Percentiles rank a stretch among this genome's conserved stretches.
phyloP scores from a whole-genome alignment of 768 basidiomycete genomes.

The Hydnomerulius pinastri region DNA sequence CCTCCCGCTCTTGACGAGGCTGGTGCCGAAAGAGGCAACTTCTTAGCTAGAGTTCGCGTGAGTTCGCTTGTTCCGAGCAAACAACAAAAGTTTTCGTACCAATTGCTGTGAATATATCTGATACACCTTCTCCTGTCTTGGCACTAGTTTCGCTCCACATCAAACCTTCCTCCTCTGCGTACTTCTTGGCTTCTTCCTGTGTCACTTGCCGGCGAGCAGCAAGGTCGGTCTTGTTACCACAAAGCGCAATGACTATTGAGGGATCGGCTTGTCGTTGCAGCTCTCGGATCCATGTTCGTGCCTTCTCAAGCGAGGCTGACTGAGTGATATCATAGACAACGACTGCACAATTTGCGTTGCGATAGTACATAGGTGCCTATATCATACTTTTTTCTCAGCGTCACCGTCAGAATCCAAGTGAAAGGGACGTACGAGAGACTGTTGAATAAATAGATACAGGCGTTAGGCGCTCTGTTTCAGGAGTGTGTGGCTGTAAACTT shows the following conservation, averaged over 20 bases:
- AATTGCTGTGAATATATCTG: constrained; percentile 84
- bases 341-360: constrained; percentile 91
- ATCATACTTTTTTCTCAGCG: constrained; percentile 4
- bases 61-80: background rate
- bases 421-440: constrained; percentile 48
- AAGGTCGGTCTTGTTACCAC: constrained; percentile 94
- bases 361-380: constrained; percentile 95
- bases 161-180: constrained; percentile 87
- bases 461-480: background rate
- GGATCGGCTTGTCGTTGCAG: constrained; percentile 98
- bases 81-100: constrained; percentile 48
- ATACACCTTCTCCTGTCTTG: constrained; percentile 84
- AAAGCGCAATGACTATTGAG: constrained; percentile 92
- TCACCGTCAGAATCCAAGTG: background rate
- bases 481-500: constrained; percentile 18
- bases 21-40: constrained; percentile 80
- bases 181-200: constrained; percentile 88
- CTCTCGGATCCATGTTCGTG: constrained; percentile 94
- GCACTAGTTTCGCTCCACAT: constrained; percentile 94
- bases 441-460: background rate
- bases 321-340: constrained; percentile 98
- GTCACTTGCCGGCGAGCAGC: constrained; percentile 82
- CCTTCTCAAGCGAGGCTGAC: constrained; percentile 88
- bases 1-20: constrained; percentile 60
- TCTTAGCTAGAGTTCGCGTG: constrained; percentile 62